Evolutionary conservation across 2,329 filamentous ascomycete genomes (phyloP), one percentile per base, ranked within the genome.

Genomic region (Neodidymelliopsis sp.): DNA sequence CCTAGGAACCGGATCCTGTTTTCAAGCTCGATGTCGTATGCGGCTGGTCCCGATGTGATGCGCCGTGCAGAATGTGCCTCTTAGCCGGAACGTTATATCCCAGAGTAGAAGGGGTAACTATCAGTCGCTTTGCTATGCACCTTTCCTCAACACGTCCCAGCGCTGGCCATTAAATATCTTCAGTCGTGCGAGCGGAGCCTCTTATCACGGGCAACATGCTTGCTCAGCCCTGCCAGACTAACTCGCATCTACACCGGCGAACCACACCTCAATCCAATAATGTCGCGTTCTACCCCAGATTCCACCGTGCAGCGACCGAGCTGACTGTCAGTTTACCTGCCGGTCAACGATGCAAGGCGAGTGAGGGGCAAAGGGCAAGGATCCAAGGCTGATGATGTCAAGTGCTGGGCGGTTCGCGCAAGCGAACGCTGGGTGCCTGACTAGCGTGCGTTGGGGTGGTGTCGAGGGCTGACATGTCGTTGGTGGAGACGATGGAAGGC

Each of bases 141-240:
- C 3, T 13, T 22, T 7, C 27, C 18, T 18, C 25, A 20, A 12
- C n/a, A n/a, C 13, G 23, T 8, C 19, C 13, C n/a, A 11, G 16
- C 13, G 15, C 20, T n/a, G 3, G n/a, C 23, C 12, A 15, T 40
- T 44, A 45, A 40, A 49, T 3, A 4, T 31, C 13, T 31, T 28
- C 25, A 4, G 10, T 18, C 16, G 23, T 18, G 12, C 20, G 30
- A 8, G 18, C 4, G 7, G 13, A 41, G 37, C 8, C 13, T 33
- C 15, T n/a, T n/a, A 20, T 40, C 47, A 40, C 47, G 35, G 36
- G 47, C n/a, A 20, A 33, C 28, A 29, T 50, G 29, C 35, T 41
- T 50, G 40, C 40, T 45, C 30, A 45, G 47, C 47, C 47, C 19
- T 45, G 35, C 36, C 16, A 50, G 47, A 25, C 47, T 50, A 36